Evolutionary conservation across 2,329 filamentous ascomycete genomes (phyloP).

Genomic region (Xylaria sp.): DNA sequence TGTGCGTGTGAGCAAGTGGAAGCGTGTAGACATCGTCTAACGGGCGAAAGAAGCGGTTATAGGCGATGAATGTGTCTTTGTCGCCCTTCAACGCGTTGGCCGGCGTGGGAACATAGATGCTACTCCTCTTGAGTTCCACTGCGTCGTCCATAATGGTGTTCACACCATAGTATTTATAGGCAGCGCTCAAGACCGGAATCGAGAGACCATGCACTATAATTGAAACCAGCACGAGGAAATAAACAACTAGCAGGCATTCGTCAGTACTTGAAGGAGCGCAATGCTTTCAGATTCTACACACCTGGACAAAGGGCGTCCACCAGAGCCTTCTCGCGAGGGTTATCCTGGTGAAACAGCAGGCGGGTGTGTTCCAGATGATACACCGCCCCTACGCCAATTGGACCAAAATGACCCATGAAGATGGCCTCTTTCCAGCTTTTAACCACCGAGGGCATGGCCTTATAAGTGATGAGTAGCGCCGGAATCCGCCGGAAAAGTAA

Average conservation of each 20-base stretch:
- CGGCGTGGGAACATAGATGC: constrained; percentile 52
- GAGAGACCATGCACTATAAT: constrained; percentile 61
- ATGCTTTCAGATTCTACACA: constrained; percentile 25
- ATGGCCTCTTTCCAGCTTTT: constrained; percentile 67
- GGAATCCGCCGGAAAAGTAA: constrained; percentile 68
- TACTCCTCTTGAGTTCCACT: constrained; percentile 53
- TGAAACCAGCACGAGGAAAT: constrained; percentile 56
- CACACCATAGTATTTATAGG: constrained; percentile 55
- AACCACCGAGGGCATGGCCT: constrained; percentile 63
- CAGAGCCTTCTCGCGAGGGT: constrained; percentile 46
- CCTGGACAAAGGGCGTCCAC: constrained; percentile 53
- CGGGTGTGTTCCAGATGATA: constrained; percentile 73
- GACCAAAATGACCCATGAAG: constrained; percentile 77
- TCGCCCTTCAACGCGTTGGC: constrained; percentile 55
- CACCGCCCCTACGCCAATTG: constrained; percentile 79
- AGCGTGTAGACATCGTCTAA: constrained; percentile 28
- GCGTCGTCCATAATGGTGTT: constrained; percentile 58
- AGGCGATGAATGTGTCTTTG: constrained; percentile 55
- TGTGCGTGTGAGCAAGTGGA: constrained; percentile 27
- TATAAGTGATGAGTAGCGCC: constrained; percentile 64
- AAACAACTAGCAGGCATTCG: constrained; percentile 49
- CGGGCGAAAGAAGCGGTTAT: constrained; percentile 61
- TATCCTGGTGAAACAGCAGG: constrained; percentile 51
- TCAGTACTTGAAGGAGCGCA: not conserved
- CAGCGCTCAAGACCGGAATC: constrained; percentile 56